Evolutionary conservation across 2,329 filamentous ascomycete species (phyloP), one percentile per base, ranked within the genome.

Genomic region (Paramyrothecium roridum): DNA sequence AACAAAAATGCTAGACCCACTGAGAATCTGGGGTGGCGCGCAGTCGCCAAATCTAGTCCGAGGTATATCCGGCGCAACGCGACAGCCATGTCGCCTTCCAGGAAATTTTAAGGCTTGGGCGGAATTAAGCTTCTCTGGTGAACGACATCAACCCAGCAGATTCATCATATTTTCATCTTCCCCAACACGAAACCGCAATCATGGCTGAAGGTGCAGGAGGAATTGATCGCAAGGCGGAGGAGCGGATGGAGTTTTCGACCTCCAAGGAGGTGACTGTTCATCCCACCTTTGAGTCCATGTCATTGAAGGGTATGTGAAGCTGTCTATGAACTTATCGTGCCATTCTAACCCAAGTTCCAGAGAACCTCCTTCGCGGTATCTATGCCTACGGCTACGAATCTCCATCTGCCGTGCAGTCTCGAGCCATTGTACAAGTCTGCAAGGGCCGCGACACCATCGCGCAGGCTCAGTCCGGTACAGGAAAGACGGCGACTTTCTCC

Each of bases 311-410:
- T 85, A 72, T 59, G 73, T 43, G 55, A 57, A 37, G 17, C 33
- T 33, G 23, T n/a, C 55, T 52, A 34, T 34, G 12, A 50, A 8
- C 23, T 16, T 23, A 22, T 45, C 17, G 34, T 53, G 13, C n/a
- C 47, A 40, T 54, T 47, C 58, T 66, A 54, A 66, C 50, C 37
- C 16, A 43, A 21, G 10, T 20, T 30, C 30, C 58, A 85, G 93
- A 98, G 74, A 96, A 96, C 69, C 86, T 99, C 37, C 86, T 99
- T 62, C 93, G 95, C 63, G 95, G 95, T 61, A 93, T 99, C 71
- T 99, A 99, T 71, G 95, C 95, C 37, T 99, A 99, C 67, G 95
- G 95, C 61, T 99, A 98, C 76, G 95, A 99, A 73, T 97, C 95
- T 2, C 95, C 95, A 13, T 99, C 95, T 0, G 95, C 95, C 16